Evolutionary conservation across 2,329 filamentous ascomycete species (phyloP).

Genomic region (Cordyceps javanica): DNA sequence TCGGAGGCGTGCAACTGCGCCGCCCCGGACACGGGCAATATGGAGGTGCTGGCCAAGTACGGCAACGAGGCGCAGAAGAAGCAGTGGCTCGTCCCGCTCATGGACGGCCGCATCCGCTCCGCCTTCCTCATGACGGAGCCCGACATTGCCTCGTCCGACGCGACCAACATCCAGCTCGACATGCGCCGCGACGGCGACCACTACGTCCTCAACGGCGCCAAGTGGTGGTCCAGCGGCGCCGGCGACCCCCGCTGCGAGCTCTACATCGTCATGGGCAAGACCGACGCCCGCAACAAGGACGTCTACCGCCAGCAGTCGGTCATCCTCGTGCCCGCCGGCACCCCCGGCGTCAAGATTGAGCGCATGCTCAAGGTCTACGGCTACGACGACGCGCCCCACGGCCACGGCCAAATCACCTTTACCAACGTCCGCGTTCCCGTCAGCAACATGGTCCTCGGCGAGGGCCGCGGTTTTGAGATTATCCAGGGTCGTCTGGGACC

Average conservation of each 20-base stretch:
- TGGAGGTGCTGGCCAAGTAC: slow-evolving; percentile 92
- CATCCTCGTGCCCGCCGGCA: slow-evolving; percentile 73
- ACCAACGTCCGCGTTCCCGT: slow-evolving; percentile 82
- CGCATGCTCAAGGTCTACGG: slow-evolving; percentile 93
- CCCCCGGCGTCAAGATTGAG: slow-evolving; percentile 84
- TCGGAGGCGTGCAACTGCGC: slow-evolving; percentile 87
- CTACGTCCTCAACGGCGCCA: slow-evolving; percentile 89
- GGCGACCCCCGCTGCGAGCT: slow-evolving; percentile 88
- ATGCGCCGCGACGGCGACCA: slow-evolving; percentile 80
- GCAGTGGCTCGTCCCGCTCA: slow-evolving; percentile 72
- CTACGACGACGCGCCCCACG: slow-evolving; percentile 97
- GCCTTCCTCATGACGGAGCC: slow-evolving; percentile 95
- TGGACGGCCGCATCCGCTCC: slow-evolving; percentile 79
- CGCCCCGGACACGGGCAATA: slow-evolving; percentile 89
- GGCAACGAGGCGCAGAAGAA: slow-evolving; percentile 80
- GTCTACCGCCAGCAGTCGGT: slow-evolving; percentile 90
- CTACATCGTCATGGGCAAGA: slow-evolving; percentile 97
- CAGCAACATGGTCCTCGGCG: slow-evolving; percentile 80
- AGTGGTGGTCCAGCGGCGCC: slow-evolving; percentile 98
- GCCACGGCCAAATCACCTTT: slow-evolving; percentile 89
- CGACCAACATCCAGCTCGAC: slow-evolving; percentile 81
- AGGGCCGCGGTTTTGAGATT: slow-evolving; percentile 94
- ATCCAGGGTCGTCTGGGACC: slow-evolving; percentile 95
- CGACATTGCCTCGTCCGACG: slow-evolving; percentile 81
- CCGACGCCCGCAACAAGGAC: slow-evolving; percentile 66